Evolutionary conservation across 192 early-diverging fungal species (phyloP).

Genomic region (Ambispora gerdemannii): DNA sequence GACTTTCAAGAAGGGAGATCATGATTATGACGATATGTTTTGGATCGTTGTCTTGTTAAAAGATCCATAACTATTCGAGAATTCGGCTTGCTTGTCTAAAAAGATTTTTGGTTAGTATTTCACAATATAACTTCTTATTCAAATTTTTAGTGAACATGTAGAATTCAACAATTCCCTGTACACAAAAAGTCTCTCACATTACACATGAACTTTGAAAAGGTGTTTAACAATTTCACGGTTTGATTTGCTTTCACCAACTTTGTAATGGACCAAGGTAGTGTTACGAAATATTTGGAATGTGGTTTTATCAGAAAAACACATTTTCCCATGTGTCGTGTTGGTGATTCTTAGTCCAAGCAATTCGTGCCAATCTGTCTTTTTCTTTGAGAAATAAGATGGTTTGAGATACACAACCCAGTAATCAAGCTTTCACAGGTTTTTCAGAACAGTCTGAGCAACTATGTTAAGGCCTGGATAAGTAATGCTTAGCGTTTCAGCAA

Average conservation of each 20-base stretch:
- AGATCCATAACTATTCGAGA: not conserved
- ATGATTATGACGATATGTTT: not conserved
- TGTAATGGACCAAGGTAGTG: not conserved
- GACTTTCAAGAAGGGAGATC: not conserved
- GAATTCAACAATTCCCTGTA: not conserved
- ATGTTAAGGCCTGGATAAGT: not conserved
- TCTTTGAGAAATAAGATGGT: not conserved
- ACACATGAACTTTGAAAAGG: conserved; percentile 3
- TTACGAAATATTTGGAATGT: conserved; percentile 8
- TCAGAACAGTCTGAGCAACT: not conserved
- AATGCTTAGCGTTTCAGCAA: not conserved
- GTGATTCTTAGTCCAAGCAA: not conserved
- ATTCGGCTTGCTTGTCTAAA: not conserved
- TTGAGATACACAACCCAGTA: not conserved
- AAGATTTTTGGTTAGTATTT: conserved; percentile 6
- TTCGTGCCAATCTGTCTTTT: not conserved
- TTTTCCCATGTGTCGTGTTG: not conserved
- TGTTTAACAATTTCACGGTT: not conserved
- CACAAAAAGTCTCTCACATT: not conserved
- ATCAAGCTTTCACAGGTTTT: not conserved
- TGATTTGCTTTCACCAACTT: not conserved
- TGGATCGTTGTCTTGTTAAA: not conserved
- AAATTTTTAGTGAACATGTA: conserved; percentile 4
- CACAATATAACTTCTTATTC: conserved; percentile 7
- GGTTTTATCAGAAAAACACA: not conserved